Evolutionary conservation across 2,329 filamentous ascomycete species (phyloP), one percentile per base, ranked within the genome.

Genomic region (Rhynchosporium secalis): DNA sequence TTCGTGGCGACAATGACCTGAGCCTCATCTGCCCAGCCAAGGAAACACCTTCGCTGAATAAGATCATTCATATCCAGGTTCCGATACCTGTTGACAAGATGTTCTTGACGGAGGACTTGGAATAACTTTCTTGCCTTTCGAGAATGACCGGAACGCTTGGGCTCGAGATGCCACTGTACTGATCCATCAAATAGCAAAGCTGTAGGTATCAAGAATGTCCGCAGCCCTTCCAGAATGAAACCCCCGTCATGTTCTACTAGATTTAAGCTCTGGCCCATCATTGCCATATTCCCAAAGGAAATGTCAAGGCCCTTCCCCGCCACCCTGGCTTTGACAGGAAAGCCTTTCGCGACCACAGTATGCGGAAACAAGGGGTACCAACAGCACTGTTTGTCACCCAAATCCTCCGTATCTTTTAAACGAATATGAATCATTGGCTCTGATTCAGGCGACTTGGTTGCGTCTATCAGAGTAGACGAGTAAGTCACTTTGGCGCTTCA

Each of bases 91-190:
- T 20, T 15, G 49, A 47, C 26, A 15, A 45, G 41, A 45, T 45
- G 41, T n/a, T 12, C 2, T 3, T 45, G 41, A 6, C n/a, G 7
- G 13, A 60, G 10, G 40, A 62, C 46, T 40, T 62, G 40, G 0
- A 31, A 15, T 29, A 62, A 48, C 8, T 48, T 55, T 31, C 48
- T 40, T 28, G 55, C 5, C 10, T 40, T 55, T 28, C 28, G 31
- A 20, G 10, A 20, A 2, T 26, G 15, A 10, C 40, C 38, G 7
- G 49, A 55, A 15, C 9, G 36, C 41, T 62, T 62, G 31, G 47
- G 29, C 55, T 58, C 60, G 33, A 63, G 57, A 41, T 65, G 63
- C 63, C 63, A 65, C 41, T 65, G 63, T 6, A 65, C 51, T 8
- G 60, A 61, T 9, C 56, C 48, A 38, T 65, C 49, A 15, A 20